Base-by-base conservation (phyloP, 352 stramenopile genomes). In the Phytopythium ostracodes region DNA sequence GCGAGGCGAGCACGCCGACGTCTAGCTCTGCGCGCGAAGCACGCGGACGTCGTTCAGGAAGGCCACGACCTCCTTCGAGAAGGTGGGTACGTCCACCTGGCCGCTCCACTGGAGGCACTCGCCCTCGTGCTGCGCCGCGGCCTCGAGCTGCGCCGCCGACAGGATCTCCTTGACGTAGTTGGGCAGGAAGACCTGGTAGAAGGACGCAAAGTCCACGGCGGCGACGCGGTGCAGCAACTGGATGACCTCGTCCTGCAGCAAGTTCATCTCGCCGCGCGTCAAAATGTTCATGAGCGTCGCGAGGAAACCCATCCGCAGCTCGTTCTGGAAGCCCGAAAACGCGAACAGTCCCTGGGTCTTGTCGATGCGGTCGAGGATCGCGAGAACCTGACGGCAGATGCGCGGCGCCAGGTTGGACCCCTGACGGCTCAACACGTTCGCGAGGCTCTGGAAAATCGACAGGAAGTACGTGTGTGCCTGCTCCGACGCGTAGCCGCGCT, bases 21-120 rank as follows among this genome's bases (percentile, higher is more conserved):
- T 56, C 31, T 74, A 87, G 22, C 75, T 76, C 49, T 92, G 83
- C 17, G 81, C 75, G 60, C 89, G 86, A 56, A 94, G 62, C 62
- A 92, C 77, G 42, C 82, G 85, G 5, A 94, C 60, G 69, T 94
- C 84, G 59, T 89, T 91, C 36, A 94, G 64, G 62, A 90, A 94
- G 35, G 70, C 74, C 4, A 81, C 72, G 10, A 92, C 73, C 22
- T 94, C 84, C 53, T 71, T 71, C 5, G 83, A 80, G 66, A 94
- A 94, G 4, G 80, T 91, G 10, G 84, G 83, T 20, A 92, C 62
- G 53, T 94, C 84, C 11, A 81, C 72, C 52, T 94, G 84, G 7
- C 82, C 84, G 25, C 71, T 91, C 84, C 84, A 94, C 55, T 84
- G 76, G 20, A 91, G 62, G 31, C 80, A 91, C 40, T 84, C 68